phyloP scores from a whole-genome alignment of 2,329 filamentous ascomycete species.

The Sarocladium brachiariae region DNA sequence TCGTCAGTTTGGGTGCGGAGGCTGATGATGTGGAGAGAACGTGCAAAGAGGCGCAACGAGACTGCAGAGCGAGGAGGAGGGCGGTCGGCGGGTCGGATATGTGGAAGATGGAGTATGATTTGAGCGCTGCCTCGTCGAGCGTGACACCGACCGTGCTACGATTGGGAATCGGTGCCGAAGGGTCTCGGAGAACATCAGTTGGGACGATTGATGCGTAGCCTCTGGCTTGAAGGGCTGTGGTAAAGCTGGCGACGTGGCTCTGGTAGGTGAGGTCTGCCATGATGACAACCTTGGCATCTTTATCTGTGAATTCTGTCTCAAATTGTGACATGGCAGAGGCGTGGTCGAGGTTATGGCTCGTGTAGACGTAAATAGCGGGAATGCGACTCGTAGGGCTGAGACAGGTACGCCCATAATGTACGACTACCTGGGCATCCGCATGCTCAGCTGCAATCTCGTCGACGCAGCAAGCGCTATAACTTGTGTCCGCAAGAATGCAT shows the following conservation, averaged over 20 bases:
- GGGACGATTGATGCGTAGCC: slow-evolving; percentile 68
- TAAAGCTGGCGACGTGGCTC: slow-evolving; percentile 59
- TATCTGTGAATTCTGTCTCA: slow-evolving; percentile 59
- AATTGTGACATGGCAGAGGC: slow-evolving; percentile 54
- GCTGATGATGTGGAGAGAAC: slow-evolving; percentile 64
- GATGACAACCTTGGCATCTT: slow-evolving; percentile 59
- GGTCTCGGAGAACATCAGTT: slow-evolving; percentile 70
- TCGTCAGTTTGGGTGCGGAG: slow-evolving; percentile 41
- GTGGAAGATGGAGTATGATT: slow-evolving; percentile 73
- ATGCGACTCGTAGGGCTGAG: slow-evolving; percentile 82
- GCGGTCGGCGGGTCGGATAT: slow-evolving; percentile 74
- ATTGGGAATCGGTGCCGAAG: slow-evolving; percentile 77
- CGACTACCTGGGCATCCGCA: slow-evolving; percentile 79
- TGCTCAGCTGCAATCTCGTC: slow-evolving; percentile 97
- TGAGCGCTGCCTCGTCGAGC: slow-evolving; percentile 39
- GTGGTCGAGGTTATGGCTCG: slow-evolving; percentile 60
- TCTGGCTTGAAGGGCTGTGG: slow-evolving; percentile 41
- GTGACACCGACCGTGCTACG: slow-evolving; percentile 50
- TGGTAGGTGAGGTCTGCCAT: slow-evolving; percentile 89
- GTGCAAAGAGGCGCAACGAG: slow-evolving; percentile 69
- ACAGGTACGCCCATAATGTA: slow-evolving; percentile 91
- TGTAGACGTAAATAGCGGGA: slow-evolving; percentile 89
- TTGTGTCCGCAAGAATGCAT: slow-evolving; percentile 89
- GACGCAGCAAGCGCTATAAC: slow-evolving; percentile 94
- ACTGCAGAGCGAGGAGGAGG: slow-evolving; percentile 79